phyloP scores from a whole-genome alignment of 176 grass and related monocot species.

The Triticum urartu region DNA sequence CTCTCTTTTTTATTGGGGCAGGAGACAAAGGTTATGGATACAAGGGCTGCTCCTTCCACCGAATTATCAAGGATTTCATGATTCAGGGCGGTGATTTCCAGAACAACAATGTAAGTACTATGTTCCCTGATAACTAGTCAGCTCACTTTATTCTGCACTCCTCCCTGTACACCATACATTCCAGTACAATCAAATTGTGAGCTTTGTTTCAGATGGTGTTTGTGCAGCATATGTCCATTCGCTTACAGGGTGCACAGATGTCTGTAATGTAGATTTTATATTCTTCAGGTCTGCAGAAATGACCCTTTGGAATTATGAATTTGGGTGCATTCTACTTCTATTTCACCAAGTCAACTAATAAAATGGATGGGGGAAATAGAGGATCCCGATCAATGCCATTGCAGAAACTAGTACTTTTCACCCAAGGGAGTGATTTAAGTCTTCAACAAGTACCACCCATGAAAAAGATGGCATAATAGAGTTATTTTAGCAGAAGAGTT shows the following conservation, averaged over 20 bases:
- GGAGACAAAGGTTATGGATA: constrained; percentile 70
- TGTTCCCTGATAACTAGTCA: neutral
- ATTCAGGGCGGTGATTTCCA: constrained; percentile 79
- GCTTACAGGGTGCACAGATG: neutral
- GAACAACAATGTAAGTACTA: constrained; percentile 42
- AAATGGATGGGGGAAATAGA: neutral
- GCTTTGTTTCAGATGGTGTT: neutral
- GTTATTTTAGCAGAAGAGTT: no score
- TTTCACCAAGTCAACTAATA: neutral
- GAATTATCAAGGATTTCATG: constrained; percentile 90
- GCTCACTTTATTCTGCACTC: neutral
- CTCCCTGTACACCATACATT: neutral
- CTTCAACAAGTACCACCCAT: neutral
- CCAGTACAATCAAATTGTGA: neutral
- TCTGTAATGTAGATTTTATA: no score
- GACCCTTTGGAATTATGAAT: no score
- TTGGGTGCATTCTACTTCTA: no score
- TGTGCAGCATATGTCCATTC: neutral
- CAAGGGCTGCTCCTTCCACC: constrained; percentile 74
- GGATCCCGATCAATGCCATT: neutral
- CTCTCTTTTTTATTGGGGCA: neutral
- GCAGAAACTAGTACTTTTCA: neutral
- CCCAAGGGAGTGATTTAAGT: no score
- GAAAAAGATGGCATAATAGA: neutral
- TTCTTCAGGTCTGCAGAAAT: neutral